Base-by-base conservation (phyloP, 2,329 filamentous ascomycete genomes). In the Bretziella fagacearum region DNA sequence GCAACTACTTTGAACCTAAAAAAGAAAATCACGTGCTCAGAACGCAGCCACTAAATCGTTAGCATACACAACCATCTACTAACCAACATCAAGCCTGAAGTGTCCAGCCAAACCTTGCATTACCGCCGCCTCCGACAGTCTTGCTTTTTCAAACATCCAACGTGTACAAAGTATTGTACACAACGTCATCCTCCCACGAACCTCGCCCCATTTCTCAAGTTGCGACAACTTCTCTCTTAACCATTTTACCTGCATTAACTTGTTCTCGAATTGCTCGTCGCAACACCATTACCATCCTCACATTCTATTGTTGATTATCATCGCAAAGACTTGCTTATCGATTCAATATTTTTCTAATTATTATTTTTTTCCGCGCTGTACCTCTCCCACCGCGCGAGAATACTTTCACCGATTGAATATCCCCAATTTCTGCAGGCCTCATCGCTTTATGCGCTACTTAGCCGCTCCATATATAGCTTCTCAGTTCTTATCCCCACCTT, bases 121-220 rank as follows among this genome's bases (percentile, higher is more conserved):
- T 13, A 13, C 35, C 35, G 35, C 35, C 18, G 20, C 35, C 35
- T 39, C 35, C 18, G 35, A 39, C 8, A 22, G 18, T 20, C n/a
- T n/a, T n/a, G n/a, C 30, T 33, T 33, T 33, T n/a, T 11, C 6
- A 29, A 43, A 17, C 26, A 27, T 29, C n/a, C 25, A 43, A 43
- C n/a, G n/a, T n/a, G n/a, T n/a, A n/a, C n/a, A n/a, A n/a, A n/a
- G n/a, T n/a, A n/a, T n/a, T n/a, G n/a, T n/a, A n/a, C n/a, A n/a
- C n/a, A n/a, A n/a, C 40, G 40, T 43, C 40, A 43, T 43, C 23
- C 25, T 27, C 25, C 40, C 25, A 30, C 15, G 17, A 20, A 32
- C 25, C 26, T 43, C 40, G 23, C 40, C 40, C 40, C 40, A 43
- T 43, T 43, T 43, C 40, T 27, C 23, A 8, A 15, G 18, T 30